phyloP scores from a whole-genome alignment of 148 eudicot species.

The Persicaria tinctoria region DNA sequence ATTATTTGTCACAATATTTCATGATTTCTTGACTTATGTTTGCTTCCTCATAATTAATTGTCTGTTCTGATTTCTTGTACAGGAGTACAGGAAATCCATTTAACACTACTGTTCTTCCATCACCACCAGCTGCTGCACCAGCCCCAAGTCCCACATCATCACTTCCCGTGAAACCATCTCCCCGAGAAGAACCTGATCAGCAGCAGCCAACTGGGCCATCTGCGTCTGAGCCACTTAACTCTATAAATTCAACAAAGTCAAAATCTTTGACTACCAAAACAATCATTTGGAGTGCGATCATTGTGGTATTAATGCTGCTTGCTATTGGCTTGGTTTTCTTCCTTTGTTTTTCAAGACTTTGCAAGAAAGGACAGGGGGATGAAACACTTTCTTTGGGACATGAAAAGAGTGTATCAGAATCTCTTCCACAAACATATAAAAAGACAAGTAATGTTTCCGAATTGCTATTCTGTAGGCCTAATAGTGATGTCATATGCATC shows the following conservation, averaged over 20 bases:
- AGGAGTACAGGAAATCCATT: slow-evolving; percentile 85
- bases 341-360: slow-evolving; percentile 41
- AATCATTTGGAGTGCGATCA: slow-evolving; percentile 41
- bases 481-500: background rate
- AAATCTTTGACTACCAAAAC: slow-evolving; percentile 20
- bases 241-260: slow-evolving; percentile 23
- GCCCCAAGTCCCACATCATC: slow-evolving; percentile 40
- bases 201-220: slow-evolving; percentile 28
- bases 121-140: slow-evolving; percentile 47
- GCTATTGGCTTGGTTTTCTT: slow-evolving; percentile 48
- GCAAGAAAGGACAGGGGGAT: slow-evolving; percentile 34
- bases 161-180: slow-evolving; percentile 35
- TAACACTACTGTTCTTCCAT: slow-evolving; percentile 58
- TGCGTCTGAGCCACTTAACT: slow-evolving; percentile 23
- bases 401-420: slow-evolving; percentile 25
- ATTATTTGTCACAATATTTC: background rate
- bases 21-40: background rate
- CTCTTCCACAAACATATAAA: slow-evolving; percentile 35
- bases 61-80: slow-evolving; percentile 19
- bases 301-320: slow-evolving; percentile 33
- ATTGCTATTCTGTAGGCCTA: background rate
- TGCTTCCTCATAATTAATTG: background rate
- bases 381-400: slow-evolving; percentile 21
- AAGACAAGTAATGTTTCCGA: slow-evolving; percentile 25
- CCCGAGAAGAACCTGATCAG: slow-evolving; percentile 26